Base-by-base conservation (phyloP, 306 rosid species). In the Quercus parvula region DNA sequence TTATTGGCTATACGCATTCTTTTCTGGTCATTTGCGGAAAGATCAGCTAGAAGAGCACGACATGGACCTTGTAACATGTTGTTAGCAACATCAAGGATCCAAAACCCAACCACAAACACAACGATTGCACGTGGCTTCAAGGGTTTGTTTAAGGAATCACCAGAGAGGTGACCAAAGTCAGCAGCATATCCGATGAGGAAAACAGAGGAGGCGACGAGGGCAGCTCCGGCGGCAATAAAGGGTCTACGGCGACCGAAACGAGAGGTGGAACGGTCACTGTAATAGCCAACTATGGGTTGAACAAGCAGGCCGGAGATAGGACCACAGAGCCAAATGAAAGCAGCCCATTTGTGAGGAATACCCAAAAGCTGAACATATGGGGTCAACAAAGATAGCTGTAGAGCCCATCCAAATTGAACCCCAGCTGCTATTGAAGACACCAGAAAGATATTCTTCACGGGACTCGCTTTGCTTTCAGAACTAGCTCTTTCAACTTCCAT, bases 221-320 rank as follows among this genome's bases (percentile, higher is more conserved):
- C 0, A 0, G 97, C 46, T 0, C 98, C 98, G 1, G 75, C 88
- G 0, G 89, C 88, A 0, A 94, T 92, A 82, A 94, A 94, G 0
- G 98, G 98, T 0, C 95, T 89, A n/a, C 98, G 97, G 3, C 95
- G 94, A 19, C 98, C 98, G 71, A 94, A 90, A 55, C 92, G 91
- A 12, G 95, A 92, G 38, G 88, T 82, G 86, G 97, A 88, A 10
- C 90, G 94, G 82, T 94, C 98, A 15, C 97, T 91, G 84, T 91
- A 83, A 84, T 89, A 94, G 2, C 98, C 98, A 0, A 91, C 97
- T 2, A 87, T 67, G 9, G 98, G 98, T 62, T 94, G 98, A 3
- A 94, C 97, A 0, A 94, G 46, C 82, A 94, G 54, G 11, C 98
- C 98, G 5, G 97, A 92, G 54, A 94, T 70, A 56, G 98, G 98